Conservation (phyloP, 2,329 filamentous ascomycete genomes). For the Xylariales sp. region DNA sequence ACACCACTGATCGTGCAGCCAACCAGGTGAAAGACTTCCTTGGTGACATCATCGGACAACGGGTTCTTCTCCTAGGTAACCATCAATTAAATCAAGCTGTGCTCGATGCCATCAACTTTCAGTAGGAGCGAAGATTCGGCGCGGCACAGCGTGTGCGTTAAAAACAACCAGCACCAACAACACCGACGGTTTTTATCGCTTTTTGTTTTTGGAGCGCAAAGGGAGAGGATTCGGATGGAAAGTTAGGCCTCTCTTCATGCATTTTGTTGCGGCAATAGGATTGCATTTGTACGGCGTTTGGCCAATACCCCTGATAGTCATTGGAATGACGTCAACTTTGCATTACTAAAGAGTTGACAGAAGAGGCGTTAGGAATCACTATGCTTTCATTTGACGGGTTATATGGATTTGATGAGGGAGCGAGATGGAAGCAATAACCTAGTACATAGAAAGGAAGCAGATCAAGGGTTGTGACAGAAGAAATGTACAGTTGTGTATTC, state of each 20-base stretch:
- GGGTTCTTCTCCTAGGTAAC: slow-evolving; percentile 60
- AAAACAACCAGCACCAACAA: too few relatives aligned
- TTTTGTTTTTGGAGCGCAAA: too few relatives aligned
- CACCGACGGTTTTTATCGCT: too few relatives aligned
- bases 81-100: slow-evolving; percentile 62
- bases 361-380: not conserved
- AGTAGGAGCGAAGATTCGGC: slow-evolving; percentile 48
- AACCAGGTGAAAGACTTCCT: slow-evolving; percentile 65
- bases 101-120: slow-evolving; percentile 66
- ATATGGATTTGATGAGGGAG: not conserved
- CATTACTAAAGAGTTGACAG: slow-evolving; percentile 20
- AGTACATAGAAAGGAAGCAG: not conserved
- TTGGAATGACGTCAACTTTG: slow-evolving; percentile 40
- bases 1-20: slow-evolving; percentile 53
- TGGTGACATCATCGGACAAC: slow-evolving; percentile 64
- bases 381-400: not conserved
- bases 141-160: not conserved
- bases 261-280: not conserved
- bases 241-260: too few relatives aligned
- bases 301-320: slow-evolving; percentile 43
- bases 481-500: slow-evolving; percentile 39
- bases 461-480: slow-evolving; percentile 22
- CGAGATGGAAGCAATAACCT: not conserved
- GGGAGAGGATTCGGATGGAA: too few relatives aligned
- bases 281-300: slow-evolving; percentile 42